phyloP scores from a whole-genome alignment of 495 filamentous ascomycete species.

The Parathielavia hyrcaniae region DNA sequence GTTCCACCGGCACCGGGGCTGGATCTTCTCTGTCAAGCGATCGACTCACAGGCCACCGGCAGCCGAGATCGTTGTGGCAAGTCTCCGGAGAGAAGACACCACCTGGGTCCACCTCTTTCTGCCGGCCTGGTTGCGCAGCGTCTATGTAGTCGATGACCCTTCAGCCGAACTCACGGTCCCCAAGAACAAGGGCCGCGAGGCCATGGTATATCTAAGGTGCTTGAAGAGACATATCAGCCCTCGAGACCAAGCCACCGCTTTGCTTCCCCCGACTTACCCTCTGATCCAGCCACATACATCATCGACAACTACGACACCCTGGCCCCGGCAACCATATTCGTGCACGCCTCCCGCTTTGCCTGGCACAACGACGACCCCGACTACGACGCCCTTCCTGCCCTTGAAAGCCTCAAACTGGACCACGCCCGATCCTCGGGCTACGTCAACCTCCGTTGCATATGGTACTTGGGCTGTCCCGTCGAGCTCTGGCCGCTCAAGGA shows the following conservation, averaged over 20 bases:
- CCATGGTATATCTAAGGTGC: constrained; percentile 50
- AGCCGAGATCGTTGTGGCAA: constrained; percentile 37
- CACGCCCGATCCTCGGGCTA: constrained; percentile 54
- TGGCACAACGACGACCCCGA: constrained; percentile 60
- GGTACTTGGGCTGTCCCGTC: constrained; percentile 54
- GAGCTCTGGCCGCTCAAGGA: constrained; percentile 46
- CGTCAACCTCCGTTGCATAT: constrained; percentile 60
- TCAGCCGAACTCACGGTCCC: constrained; percentile 39
- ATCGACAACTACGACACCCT: constrained; percentile 60
- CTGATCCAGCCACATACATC: constrained; percentile 58
- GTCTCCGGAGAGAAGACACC: constrained; percentile 30
- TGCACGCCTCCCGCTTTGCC: constrained; percentile 55
- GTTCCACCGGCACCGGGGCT: constrained; percentile 6
- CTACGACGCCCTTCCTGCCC: constrained; percentile 43
- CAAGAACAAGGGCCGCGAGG: constrained; percentile 56
- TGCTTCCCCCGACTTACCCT: no score
- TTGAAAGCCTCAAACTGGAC: constrained; percentile 49
- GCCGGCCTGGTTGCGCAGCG: constrained; percentile 37
- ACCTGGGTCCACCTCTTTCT: constrained; percentile 34
- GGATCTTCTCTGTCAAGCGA: background rate
- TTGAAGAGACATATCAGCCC: no score
- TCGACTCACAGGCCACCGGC: background rate
- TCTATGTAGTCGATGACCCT: constrained; percentile 48
- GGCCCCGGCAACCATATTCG: constrained; percentile 53
- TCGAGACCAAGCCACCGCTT: no score